Conservation (phyloP, 1,139 yeast species). For the Taphrina betulina region DNA sequence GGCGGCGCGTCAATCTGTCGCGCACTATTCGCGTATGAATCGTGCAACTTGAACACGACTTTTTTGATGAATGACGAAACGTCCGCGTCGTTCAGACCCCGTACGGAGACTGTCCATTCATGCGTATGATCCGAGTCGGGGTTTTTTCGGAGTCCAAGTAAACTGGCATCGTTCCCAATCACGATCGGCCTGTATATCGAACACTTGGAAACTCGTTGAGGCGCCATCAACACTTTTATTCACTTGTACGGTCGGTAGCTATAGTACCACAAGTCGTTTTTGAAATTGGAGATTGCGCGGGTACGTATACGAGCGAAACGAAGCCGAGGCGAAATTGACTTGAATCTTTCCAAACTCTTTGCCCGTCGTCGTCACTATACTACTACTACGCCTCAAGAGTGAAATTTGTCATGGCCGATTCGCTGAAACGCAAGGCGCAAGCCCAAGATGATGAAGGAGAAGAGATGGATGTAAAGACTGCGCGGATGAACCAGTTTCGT, state of each 20-base stretch:
- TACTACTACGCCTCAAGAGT: no score
- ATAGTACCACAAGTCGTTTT: no score
- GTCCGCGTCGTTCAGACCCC: constrained; percentile 81
- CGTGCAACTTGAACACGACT: constrained; percentile 92
- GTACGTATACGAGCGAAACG: no score
- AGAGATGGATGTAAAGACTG: background rate
- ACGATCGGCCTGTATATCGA: constrained; percentile 31
- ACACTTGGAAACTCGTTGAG: constrained; percentile 32
- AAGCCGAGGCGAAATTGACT: no score
- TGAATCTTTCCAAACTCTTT: no score
- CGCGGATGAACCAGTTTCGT: constrained; percentile 17
- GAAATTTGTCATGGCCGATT: no score
- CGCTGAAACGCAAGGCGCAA: constrained; percentile 6
- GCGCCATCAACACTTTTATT: constrained; percentile 13
- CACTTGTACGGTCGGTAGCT: no score
- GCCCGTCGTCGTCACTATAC: no score
- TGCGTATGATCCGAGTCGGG: constrained; percentile 84
- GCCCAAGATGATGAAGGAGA: constrained; percentile 1
- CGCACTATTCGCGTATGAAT: constrained; percentile 82
- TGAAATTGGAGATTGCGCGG: no score
- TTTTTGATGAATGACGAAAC: constrained; percentile 79
- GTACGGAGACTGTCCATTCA: constrained; percentile 88
- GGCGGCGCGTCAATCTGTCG: constrained; percentile 87
- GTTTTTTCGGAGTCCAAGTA: constrained; percentile 28
- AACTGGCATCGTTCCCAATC: constrained; percentile 33